Base-by-base conservation (phyloP, 306 rosid genomes). In the Sicyos baderoa region DNA sequence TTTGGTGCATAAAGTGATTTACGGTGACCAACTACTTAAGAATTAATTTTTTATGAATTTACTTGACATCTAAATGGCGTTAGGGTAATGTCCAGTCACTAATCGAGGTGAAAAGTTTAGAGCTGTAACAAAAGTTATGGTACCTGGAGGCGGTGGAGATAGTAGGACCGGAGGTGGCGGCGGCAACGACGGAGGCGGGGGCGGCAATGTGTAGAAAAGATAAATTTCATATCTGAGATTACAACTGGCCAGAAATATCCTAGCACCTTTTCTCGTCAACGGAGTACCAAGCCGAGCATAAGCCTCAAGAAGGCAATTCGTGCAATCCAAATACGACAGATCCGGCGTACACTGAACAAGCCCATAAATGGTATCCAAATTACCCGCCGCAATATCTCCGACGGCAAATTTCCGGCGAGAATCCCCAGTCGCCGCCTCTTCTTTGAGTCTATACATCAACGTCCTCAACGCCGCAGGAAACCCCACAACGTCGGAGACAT, bases 271-370 rank as follows among this genome's bases (percentile, higher is more conserved):
- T 56, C 22, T 47, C 16, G 16, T 14, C 12, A 47, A 12, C 15
- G 16, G 13, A 47, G 51, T 12, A 47, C 51, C 16, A 47, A 47
- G 16, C 12, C n/a, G 16, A 12, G 16, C 4, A 13, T 0, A 14
- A 47, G 51, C 16, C 16, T 13, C 15, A 47, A 47, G 15, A 47
- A 47, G 51, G 16, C 77, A 63, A 42, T 25, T 5, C 3, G 7
- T 5, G n/a, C 75, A 72, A 12, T 57, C 7, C 5, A 19, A 9
- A 5, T 0, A 14, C 10, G 75, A 44, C 42, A 72, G 44, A 18
- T 72, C 75, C 12, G 75, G 75, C 21, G 23, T 16, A 42, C 75
- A 72, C 17, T 72, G 53, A 23, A 42, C 44, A 4, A 72, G 22
- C 11, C 55, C 75, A 44, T 56, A 72, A 19, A 72, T 56, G 5